Evolutionary conservation across 1,284 basidiomycete species (phyloP).

Genomic region (Leccinum pachyderme): DNA sequence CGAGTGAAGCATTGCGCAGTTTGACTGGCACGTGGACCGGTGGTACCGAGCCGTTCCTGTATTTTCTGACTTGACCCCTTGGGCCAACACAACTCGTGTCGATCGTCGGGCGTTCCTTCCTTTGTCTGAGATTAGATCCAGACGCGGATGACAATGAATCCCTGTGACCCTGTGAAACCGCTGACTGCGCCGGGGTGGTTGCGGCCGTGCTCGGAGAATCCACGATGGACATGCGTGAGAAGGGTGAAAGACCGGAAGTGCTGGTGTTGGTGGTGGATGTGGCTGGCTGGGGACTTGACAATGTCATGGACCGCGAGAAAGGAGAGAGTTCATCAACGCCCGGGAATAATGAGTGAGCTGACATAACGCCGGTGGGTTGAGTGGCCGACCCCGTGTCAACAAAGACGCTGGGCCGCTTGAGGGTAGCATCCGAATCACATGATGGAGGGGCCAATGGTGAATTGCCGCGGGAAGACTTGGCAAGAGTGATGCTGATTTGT

Average conservation of each 20-base stretch:
- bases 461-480: slow-evolving; percentile 31
- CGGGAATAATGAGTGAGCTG: slow-evolving; percentile 16
- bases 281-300: slow-evolving; percentile 27
- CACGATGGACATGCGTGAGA: slow-evolving; percentile 27
- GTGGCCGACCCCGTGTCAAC: slow-evolving; percentile 30
- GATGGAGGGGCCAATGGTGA: slow-evolving; percentile 26
- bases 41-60: slow-evolving; percentile 31
- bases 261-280: slow-evolving; percentile 27
- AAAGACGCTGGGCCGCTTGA: slow-evolving; percentile 31
- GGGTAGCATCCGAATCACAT: slow-evolving; percentile 29
- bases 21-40: slow-evolving; percentile 31
- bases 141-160: slow-evolving; percentile 17
- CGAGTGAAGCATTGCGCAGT: slow-evolving; percentile 30
- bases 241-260: slow-evolving; percentile 25
- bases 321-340: slow-evolving; percentile 25
- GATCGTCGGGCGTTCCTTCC: slow-evolving; percentile 33
- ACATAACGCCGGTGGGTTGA: slow-evolving; percentile 18
- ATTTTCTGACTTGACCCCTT: slow-evolving; percentile 32
- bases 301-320: slow-evolving; percentile 16
- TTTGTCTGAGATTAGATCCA: slow-evolving; percentile 21
- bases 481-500: slow-evolving; percentile 30
- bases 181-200: slow-evolving; percentile 29
- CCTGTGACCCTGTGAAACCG: slow-evolving; percentile 17
- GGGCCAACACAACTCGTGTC: slow-evolving; percentile 33
- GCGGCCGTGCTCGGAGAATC: slow-evolving; percentile 28